Evolutionary conservation across 805 yeast genomes (phyloP), one percentile per base, ranked within the genome.

Genomic region (Cyberlindnera samutprakarnensis): DNA sequence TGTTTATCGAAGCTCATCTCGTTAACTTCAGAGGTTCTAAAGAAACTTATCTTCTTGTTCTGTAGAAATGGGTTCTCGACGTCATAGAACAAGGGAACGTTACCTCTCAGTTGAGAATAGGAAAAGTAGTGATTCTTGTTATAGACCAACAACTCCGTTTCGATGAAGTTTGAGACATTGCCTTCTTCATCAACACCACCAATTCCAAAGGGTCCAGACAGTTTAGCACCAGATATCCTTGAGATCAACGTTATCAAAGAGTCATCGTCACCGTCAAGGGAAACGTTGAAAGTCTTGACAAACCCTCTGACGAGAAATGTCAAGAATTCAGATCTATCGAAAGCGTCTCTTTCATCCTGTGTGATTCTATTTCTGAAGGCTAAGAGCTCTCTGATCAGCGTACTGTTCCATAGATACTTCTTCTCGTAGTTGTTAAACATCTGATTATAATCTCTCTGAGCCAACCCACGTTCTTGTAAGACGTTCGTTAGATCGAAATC

Each of bases 31-130:
- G 70, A 57, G 12, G 87, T 78, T 44, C 95, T 68, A 0, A 88
- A 75, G n/a, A 92, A 61, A 22, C 74, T 73, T 25, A 86, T 77
- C 51, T 85, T 90, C 18, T 90, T 90, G 14, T 30, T 41, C 25
- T 87, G 75, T 34, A 92, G 59, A 9, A 92, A 76, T 33, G 59
- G 56, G 27, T 59, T 64, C 40, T 84, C 95, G 46, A 87, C 90
- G 50, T 90, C 98, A 94, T 95, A 92, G 49, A 85, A 90, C 6
- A 92, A 61, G 0, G 99, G 98, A 1, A 88, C 88, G 18, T 94
- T 83, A 4, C 97, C 98, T 43, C 95, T 64, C 3, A 88, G 69
- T 57, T 87, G 95, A 0, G 81, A 70, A 55, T 80, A 90, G 1
- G 96, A 75, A 46, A 78, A 81, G 59, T 66, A 57, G 58, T 70